Percentiles rank a stretch among this genome's conserved stretches.
Evolutionary conservation across 2,329 filamentous ascomycete genomes (phyloP).

Genomic region (Beauveria caledonica): DNA sequence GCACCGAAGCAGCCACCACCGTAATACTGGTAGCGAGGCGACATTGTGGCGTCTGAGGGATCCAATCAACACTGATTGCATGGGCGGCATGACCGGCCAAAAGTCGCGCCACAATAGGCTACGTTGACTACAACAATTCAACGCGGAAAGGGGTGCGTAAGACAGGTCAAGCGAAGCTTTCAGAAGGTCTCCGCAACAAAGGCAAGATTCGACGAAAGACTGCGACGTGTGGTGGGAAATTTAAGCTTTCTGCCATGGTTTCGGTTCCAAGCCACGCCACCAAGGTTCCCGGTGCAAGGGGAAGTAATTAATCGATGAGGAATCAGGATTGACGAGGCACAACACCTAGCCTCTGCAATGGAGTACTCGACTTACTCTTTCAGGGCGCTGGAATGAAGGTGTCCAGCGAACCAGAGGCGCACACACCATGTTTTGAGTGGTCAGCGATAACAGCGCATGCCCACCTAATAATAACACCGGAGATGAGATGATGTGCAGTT

Average conservation of each 20-base stretch:
- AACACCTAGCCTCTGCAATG: background rate
- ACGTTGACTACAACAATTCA: background rate
- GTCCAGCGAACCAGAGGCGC: background rate
- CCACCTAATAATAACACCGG: background rate
- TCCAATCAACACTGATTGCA: too few species aligned
- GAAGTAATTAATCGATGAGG: background rate
- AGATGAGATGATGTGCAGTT: conserved; percentile 6
- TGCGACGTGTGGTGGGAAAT: background rate
- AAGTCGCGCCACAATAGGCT: background rate
- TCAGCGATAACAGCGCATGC: background rate
- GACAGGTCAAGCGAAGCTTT: background rate
- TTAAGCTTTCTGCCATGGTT: background rate
- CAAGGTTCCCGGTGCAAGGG: background rate
- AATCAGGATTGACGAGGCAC: too few species aligned
- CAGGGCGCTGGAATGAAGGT: background rate
- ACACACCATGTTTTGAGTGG: too few species aligned
- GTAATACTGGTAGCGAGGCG: too few species aligned
- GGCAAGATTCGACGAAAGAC: background rate
- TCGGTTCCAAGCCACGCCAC: background rate
- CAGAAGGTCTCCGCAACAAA: background rate
- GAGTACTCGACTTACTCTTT: background rate
- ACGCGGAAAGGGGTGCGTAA: too few species aligned
- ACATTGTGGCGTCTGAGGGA: too few species aligned
- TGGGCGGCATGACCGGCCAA: background rate
- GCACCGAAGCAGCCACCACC: too few species aligned